Percentiles rank a stretch among this genome's conserved stretches.
Evolutionary conservation across 2,329 filamentous ascomycete genomes (phyloP).

Genomic region (Bipolaris cookei): DNA sequence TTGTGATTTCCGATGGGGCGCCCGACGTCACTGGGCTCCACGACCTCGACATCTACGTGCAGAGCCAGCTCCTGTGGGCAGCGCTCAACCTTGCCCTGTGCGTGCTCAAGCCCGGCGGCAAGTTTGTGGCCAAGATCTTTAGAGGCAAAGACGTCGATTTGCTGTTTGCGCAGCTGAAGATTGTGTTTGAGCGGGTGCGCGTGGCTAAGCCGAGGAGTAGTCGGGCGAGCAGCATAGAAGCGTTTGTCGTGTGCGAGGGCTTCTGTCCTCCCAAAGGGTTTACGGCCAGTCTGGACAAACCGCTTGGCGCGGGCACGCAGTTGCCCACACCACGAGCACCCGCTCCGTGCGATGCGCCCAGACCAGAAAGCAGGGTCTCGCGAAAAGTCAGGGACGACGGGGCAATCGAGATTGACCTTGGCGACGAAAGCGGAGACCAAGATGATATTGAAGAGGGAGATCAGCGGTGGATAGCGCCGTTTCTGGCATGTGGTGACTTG

Average conservation of each 20-base stretch:
- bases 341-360: constrained; percentile 2
- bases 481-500: constrained; percentile 95
- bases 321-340: constrained; percentile 51
- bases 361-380: constrained; percentile 26
- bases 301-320: constrained; percentile 69
- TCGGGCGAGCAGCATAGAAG: constrained; percentile 94
- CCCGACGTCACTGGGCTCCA: constrained; percentile 96
- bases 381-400: constrained; percentile 54
- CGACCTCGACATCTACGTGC: constrained; percentile 97
- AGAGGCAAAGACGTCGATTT: constrained; percentile 93
- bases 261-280: constrained; percentile 82
- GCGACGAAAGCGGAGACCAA: constrained; percentile 52
- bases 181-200: constrained; percentile 85
- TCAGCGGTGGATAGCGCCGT: constrained; percentile 86
- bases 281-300: constrained; percentile 75
- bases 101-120: constrained; percentile 89
- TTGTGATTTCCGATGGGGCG: constrained; percentile 93
- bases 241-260: constrained; percentile 92
- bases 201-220: constrained; percentile 94
- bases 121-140: constrained; percentile 98
- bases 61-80: constrained; percentile 92
- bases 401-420: constrained; percentile 55
- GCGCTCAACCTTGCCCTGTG: constrained; percentile 92
- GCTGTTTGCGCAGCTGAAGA: constrained; percentile 89
- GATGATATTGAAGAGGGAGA: constrained; percentile 52